These are phyloP conservation scores for Xylariaceae sp. DNA, from an alignment of 2,329 filamentous ascomycete species.

Conservation along the genomic window DNA sequence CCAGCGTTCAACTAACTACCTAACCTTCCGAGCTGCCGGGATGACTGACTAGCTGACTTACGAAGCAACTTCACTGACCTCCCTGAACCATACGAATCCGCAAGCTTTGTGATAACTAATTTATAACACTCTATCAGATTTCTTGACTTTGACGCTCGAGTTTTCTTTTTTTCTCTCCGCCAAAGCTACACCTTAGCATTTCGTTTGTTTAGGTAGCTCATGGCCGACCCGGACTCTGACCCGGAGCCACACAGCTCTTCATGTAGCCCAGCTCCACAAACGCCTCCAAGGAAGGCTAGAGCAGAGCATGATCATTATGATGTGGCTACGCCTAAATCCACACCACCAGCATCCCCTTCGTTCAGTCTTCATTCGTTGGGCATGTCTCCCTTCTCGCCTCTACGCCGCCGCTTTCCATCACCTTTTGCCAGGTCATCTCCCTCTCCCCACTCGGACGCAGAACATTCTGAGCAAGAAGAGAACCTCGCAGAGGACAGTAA, in stretches of 20 bases:
- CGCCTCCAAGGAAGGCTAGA: slow-evolving; percentile 22
- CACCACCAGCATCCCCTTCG: slow-evolving; percentile 32
- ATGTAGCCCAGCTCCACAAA: slow-evolving; percentile 20
- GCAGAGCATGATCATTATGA: slow-evolving; percentile 17
- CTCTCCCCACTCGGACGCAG: slow-evolving; percentile 23
- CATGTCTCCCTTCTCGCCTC: slow-evolving; percentile 35
- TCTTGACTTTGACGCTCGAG: not conserved
- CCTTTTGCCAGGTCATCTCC: slow-evolving; percentile 25
- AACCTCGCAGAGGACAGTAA: slow-evolving; percentile 41
- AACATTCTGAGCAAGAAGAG: slow-evolving; percentile 27
- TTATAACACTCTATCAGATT: not conserved
- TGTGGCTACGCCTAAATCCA: slow-evolving; percentile 24
- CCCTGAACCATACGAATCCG: not conserved
- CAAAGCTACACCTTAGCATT: not conserved
- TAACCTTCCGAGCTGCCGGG: not conserved
- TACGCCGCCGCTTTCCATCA: slow-evolving; percentile 30
- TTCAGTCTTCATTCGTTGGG: slow-evolving; percentile 31
- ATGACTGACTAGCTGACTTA: no score
- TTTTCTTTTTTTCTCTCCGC: not conserved
- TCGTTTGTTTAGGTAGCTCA: slow-evolving; percentile 11
- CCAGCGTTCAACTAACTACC: not conserved
- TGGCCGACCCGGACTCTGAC: slow-evolving; percentile 28
- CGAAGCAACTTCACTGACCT: not conserved
- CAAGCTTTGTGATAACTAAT: not conserved
- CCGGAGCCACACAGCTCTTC: slow-evolving; percentile 25